Evolutionary conservation across 495 filamentous ascomycete species (phyloP).

Genomic region (Penicillium tannophilum): DNA sequence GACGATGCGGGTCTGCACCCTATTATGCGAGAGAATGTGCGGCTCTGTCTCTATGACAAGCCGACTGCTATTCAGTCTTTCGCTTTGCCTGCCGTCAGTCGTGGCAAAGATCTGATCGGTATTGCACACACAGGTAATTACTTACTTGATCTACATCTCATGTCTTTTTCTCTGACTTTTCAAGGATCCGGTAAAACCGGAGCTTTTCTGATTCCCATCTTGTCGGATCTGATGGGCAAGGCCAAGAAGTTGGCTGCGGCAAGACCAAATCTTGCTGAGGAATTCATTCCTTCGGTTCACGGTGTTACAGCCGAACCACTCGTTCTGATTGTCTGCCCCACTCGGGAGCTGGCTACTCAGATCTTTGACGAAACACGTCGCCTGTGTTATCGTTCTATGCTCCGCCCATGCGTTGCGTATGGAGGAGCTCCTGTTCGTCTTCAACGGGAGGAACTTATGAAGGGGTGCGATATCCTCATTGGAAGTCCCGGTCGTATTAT

Average conservation of each 20-base stretch:
- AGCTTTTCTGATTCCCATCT: conserved; percentile 84
- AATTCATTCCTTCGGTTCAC: conserved; percentile 43
- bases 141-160: neutral
- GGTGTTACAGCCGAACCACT: conserved; percentile 76
- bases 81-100: conserved; percentile 71
- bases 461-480: conserved; percentile 88
- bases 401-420: conserved; percentile 89
- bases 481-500: conserved; percentile 83
- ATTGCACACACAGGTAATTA: conserved; percentile 88
- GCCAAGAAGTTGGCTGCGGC: conserved; percentile 77
- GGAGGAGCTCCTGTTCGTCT: conserved; percentile 71
- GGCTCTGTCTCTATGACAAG: conserved; percentile 61
- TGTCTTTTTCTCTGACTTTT: neutral
- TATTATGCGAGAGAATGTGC: conserved; percentile 73
- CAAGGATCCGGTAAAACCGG: conserved; percentile 95
- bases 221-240: conserved; percentile 93
- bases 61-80: conserved; percentile 90
- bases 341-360: conserved; percentile 86
- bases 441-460: conserved; percentile 70
- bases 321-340: conserved; percentile 82
- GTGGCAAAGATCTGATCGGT: conserved; percentile 77
- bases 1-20: conserved; percentile 84
- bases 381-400: conserved; percentile 90
- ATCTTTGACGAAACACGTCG: conserved; percentile 93
- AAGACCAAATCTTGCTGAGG: conserved; percentile 61